phyloP scores from a whole-genome alignment of 2,329 filamentous ascomycete genomes.

The Clathrospora elynae region DNA sequence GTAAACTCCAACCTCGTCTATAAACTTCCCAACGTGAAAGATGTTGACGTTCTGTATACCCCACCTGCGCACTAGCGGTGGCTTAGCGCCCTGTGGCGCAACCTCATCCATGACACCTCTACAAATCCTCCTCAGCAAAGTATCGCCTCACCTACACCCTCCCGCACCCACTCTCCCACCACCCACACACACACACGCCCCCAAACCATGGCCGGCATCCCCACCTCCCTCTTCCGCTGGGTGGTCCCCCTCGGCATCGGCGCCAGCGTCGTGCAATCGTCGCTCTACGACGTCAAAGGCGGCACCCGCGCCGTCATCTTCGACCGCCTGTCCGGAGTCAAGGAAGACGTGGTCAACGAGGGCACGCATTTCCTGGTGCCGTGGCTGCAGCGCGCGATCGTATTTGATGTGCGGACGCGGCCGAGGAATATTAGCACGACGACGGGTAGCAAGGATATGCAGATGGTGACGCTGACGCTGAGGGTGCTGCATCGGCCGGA shows the following conservation, averaged over 20 bases:
- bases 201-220: conserved; percentile 44
- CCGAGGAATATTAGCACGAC: conserved; percentile 97
- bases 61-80: too few species aligned
- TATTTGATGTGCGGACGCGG: conserved; percentile 97
- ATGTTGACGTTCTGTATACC: too few species aligned
- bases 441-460: conserved; percentile 96
- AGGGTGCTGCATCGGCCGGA: conserved; percentile 94
- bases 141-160: conserved; percentile 23
- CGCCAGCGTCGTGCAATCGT: conserved; percentile 71
- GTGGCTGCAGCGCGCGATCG: conserved; percentile 91
- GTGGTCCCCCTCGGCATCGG: conserved; percentile 76
- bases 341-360: conserved; percentile 90
- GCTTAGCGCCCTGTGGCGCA: too few species aligned
- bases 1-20: too few species aligned
- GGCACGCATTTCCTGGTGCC: conserved; percentile 96
- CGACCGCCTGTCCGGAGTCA: conserved; percentile 88
- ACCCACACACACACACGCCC: conserved; percentile 31
- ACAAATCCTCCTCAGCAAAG: conserved; percentile 19
- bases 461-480: conserved; percentile 99
- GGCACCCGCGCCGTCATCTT: conserved; percentile 97
- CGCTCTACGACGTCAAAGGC: conserved; percentile 96
- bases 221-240: conserved; percentile 51
- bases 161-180: conserved; percentile 6
- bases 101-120: conserved; percentile 27
- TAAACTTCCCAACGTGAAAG: too few species aligned